Evolutionary conservation across 1,284 basidiomycete species (phyloP), one percentile per base, ranked within the genome.

Genomic region (Cutaneotrichosporon sp.): DNA sequence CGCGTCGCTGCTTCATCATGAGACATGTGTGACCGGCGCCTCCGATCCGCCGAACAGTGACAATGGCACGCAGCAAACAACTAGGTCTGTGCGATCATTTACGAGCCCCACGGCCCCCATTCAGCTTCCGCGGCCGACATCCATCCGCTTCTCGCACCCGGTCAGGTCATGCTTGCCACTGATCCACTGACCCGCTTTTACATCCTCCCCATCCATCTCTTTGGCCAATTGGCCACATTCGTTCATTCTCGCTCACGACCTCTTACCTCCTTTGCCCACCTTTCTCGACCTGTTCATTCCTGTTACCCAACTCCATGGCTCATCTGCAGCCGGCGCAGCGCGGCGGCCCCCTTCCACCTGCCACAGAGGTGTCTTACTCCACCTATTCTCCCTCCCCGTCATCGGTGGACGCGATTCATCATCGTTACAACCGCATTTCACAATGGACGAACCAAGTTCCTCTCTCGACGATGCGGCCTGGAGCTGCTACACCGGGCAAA

Each of bases 341-440:
- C 14, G 33, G 25, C 20, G 20, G 6, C 24, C 22, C 26, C 27
- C 39, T 24, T 33, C 20, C 41, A 22, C 16, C 34, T 19, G 25
- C 42, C 14, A 31, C 47, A 14, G 52, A 57, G 20, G 43, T 42
- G 25, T 50, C 54, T 12, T 59, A 59, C 31, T 37, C 59, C 12
- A 33, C 46, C 8, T 61, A 55, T 29, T 61, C 60, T 3, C 60
- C 55, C 20, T 46, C 57, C 2, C 62, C 60, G 9, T 61, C 62
- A 9, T 52, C 49, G 12, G 14, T 61, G 17, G 55, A 56, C 31
- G 46, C 46, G 6, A 44, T 54, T 33, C 47, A 32, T n/a, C 41
- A 41, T 39, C 45, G 46, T n/a, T 19, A 25, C 19, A 25, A 38
- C 11, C 52, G 55, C n/a, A 54, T 60, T 9, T 19, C 49, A 31